These are phyloP conservation scores for Tetrapisispora nanseiensis DNA, from an alignment of 805 yeast species.

Conservation along the genomic window DNA sequence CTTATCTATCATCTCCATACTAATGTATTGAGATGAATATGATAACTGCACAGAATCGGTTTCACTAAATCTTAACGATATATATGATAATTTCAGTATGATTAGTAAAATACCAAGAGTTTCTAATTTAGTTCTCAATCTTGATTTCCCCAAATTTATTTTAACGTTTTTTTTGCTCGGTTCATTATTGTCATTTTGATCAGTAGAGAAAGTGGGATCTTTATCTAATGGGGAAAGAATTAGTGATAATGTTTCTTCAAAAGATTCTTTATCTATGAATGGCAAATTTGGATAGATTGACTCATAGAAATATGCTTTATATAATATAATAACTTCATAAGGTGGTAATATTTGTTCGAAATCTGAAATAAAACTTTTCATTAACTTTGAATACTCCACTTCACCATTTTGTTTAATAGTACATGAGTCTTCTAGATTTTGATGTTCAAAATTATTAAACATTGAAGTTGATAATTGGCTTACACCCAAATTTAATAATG, in stretches of 20 bases:
- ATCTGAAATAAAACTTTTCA: conserved; percentile 15
- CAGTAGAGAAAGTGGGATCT: not conserved
- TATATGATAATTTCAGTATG: conserved; percentile 22
- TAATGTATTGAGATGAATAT: conserved; percentile 5
- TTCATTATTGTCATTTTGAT: not conserved
- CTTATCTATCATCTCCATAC: conserved; percentile 13
- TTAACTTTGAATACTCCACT: conserved; percentile 20
- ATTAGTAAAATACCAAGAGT: conserved; percentile 20
- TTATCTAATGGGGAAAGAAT: conserved; percentile 9
- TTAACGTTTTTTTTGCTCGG: conserved; percentile 9
- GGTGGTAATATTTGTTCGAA: conserved; percentile 24
- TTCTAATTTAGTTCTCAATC: conserved; percentile 24
- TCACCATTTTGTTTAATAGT: conserved; percentile 7
- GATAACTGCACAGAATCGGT: conserved; percentile 7
- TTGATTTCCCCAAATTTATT: conserved; percentile 19
- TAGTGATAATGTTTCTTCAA: conserved; percentile 23
- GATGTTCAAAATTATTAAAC: conserved; percentile 9
- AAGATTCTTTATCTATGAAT: conserved; percentile 19
- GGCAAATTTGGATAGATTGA: conserved; percentile 23
- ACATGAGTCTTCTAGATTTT: conserved; percentile 23
- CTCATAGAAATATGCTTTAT: conserved; percentile 22
- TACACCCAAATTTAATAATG: not conserved
- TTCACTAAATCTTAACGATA: conserved; percentile 17
- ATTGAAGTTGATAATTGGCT: conserved; percentile 1
- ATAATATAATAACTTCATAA: conserved; percentile 13